phyloP scores from a whole-genome alignment of 2,329 filamentous ascomycete genomes.

The Lasiodiplodia gonubiensis region DNA sequence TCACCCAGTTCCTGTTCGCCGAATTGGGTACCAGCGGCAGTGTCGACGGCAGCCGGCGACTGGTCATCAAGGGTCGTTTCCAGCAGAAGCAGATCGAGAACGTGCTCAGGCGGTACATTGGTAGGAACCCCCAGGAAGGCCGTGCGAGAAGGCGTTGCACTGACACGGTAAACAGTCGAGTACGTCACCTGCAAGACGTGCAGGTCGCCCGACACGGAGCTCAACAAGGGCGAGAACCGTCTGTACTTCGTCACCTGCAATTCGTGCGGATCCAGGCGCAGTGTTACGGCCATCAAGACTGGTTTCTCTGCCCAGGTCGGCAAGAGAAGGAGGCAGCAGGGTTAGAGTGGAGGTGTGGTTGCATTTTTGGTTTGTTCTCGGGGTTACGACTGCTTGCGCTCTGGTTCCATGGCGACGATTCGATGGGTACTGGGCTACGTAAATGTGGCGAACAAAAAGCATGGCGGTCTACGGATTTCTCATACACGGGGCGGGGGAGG shows the following conservation, averaged over 20 bases:
- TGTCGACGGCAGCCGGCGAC: constrained; percentile 86
- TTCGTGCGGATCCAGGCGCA: constrained; percentile 69
- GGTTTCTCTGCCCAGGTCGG: constrained; percentile 99
- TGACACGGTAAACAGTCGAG: constrained; percentile 66
- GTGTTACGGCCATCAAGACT: constrained; percentile 97
- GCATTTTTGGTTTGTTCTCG: background rate
- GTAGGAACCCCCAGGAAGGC: constrained; percentile 58
- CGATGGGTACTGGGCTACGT: constrained; percentile 10
- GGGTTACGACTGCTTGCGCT: constrained; percentile 10
- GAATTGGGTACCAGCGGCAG: constrained; percentile 97
- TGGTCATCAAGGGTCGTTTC: constrained; percentile 99
- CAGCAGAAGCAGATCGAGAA: constrained; percentile 99
- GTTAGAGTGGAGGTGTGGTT: constrained; percentile 55
- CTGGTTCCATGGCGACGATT: constrained; percentile 13
- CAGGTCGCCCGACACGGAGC: constrained; percentile 89
- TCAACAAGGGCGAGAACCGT: constrained; percentile 99
- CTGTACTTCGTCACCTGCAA: constrained; percentile 99
- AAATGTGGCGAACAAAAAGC: constrained; percentile 22
- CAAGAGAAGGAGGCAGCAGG: constrained; percentile 95
- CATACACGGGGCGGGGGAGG: background rate
- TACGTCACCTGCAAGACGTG: constrained; percentile 99
- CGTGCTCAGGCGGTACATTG: constrained; percentile 92
- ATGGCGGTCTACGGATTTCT: constrained; percentile 10
- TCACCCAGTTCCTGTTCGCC: constrained; percentile 95
- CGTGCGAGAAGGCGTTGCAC: constrained; percentile 19